phyloP scores from a whole-genome alignment of 148 eudicot genomes.

The Persicaria tinctoria region DNA sequence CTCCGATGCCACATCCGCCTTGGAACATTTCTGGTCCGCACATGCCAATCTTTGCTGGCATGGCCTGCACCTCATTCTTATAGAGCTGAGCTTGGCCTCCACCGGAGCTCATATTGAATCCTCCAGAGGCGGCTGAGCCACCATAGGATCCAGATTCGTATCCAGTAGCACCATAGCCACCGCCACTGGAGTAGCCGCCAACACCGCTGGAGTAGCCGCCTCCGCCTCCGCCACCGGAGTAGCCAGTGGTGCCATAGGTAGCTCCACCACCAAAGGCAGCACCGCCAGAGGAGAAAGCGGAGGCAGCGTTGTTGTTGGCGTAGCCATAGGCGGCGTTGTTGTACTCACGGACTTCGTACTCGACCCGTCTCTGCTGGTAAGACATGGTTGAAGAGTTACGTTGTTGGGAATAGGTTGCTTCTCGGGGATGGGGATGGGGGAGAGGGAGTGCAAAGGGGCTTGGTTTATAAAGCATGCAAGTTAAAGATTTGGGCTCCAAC shows the following conservation, averaged over 20 bases:
- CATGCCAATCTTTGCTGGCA: background rate
- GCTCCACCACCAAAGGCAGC: background rate
- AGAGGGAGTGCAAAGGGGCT: background rate
- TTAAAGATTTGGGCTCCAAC: background rate
- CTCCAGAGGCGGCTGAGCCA: background rate
- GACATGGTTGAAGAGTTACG: background rate
- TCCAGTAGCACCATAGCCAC: background rate
- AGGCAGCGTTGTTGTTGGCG: no score
- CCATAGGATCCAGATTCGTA: background rate
- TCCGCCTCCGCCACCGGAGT: background rate
- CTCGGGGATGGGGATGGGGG: background rate
- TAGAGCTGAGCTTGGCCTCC: background rate
- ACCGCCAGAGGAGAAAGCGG: background rate
- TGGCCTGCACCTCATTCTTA: background rate
- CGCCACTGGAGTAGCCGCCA: background rate
- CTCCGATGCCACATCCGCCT: background rate
- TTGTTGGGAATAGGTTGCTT: no score
- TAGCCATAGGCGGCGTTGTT: background rate
- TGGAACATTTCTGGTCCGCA: slow-evolving; percentile 1
- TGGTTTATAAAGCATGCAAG: slow-evolving; percentile 1
- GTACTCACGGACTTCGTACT: slow-evolving; percentile 6
- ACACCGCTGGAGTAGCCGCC: background rate
- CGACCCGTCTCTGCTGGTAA: slow-evolving; percentile 9
- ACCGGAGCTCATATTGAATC: background rate
- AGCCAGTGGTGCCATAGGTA: background rate